Base-by-base conservation (phyloP, 345 rosid genomes). In the Geranium rotundifolium region DNA sequence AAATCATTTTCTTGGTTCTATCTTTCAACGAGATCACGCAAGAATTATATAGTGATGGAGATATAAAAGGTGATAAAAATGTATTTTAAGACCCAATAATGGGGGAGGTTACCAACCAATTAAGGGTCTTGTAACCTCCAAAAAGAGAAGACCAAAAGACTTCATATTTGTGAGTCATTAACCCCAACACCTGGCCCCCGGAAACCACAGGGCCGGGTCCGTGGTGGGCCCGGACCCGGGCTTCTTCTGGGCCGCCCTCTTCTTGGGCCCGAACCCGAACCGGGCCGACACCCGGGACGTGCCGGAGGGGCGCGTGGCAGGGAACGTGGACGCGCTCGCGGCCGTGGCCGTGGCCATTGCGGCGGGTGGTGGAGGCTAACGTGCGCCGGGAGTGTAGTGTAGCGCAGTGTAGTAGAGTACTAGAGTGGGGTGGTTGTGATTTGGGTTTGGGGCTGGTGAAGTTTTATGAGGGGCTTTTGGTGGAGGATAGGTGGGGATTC, bases 121-220 rank as follows among this genome's bases (percentile, higher is more conserved):
- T n/a, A n/a, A n/a, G n/a, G n/a, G n/a, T n/a, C n/a, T n/a, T n/a
- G n/a, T n/a, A n/a, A n/a, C n/a, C n/a, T n/a, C n/a, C n/a, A n/a
- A n/a, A n/a, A n/a, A n/a, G n/a, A n/a, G n/a, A n/a, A n/a, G n/a
- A n/a, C n/a, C n/a, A n/a, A n/a, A n/a, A n/a, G n/a, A n/a, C n/a
- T n/a, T n/a, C n/a, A n/a, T n/a, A n/a, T n/a, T n/a, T n/a, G n/a
- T n/a, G n/a, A n/a, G n/a, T n/a, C n/a, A n/a, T n/a, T n/a, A n/a
- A n/a, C n/a, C n/a, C n/a, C n/a, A n/a, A n/a, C n/a, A n/a, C n/a
- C n/a, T n/a, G n/a, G n/a, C 87, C 54, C 92, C 92, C 1, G 87
- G 89, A 68, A 58, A 86, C 92, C 92, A 86, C 9, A 86, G 73
- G 1, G 89, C 84, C 52, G 89, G 78, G 67, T 82, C 85, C 0